phyloP scores from a whole-genome alignment of 78 protist species.

The Creolimax fragrantissima region DNA sequence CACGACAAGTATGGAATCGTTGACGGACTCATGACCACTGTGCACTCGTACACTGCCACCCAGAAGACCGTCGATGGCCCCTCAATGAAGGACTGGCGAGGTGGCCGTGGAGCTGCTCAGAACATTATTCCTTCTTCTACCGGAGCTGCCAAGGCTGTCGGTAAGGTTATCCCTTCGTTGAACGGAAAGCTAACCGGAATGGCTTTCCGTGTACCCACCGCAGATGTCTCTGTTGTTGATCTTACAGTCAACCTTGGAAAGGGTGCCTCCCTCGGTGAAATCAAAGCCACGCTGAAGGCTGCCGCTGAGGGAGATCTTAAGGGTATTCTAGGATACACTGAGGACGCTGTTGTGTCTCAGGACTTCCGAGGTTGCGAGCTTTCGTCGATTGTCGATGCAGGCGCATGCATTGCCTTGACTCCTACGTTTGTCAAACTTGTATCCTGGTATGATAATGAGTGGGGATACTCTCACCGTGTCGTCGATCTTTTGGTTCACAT shows the following conservation, averaged over 20 bases:
- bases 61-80: conserved; percentile 97
- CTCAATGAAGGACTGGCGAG: conserved; percentile 91
- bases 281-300: conserved; percentile 66
- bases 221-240: conserved; percentile 98
- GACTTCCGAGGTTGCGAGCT: conserved; percentile 83
- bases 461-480: conserved; percentile 93
- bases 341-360: conserved; percentile 86
- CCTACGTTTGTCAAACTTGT: conserved; percentile 93
- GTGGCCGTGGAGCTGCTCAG: conserved; percentile 85
- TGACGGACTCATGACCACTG: conserved; percentile 98
- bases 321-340: conserved; percentile 93
- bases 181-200: conserved; percentile 98
- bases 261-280: conserved; percentile 82
- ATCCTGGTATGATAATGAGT: conserved; percentile 98
- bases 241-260: conserved; percentile 78
- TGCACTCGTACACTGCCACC: conserved; percentile 98
- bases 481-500: conserved; percentile 78
- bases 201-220: conserved; percentile 99
- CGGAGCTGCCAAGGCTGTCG: conserved; percentile 99
- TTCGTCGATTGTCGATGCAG: conserved; percentile 91
- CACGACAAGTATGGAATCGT: conserved; percentile 89
- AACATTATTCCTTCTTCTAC: conserved; percentile 99
- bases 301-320: conserved; percentile 62
- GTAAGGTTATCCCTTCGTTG: conserved; percentile 80
- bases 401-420: conserved; percentile 89